Percentiles rank a stretch among this genome's conserved stretches.
These are phyloP conservation scores for Apostasia ramifera DNA, from an alignment of 106 monocot genomes.

Conservation along the genomic window DNA sequence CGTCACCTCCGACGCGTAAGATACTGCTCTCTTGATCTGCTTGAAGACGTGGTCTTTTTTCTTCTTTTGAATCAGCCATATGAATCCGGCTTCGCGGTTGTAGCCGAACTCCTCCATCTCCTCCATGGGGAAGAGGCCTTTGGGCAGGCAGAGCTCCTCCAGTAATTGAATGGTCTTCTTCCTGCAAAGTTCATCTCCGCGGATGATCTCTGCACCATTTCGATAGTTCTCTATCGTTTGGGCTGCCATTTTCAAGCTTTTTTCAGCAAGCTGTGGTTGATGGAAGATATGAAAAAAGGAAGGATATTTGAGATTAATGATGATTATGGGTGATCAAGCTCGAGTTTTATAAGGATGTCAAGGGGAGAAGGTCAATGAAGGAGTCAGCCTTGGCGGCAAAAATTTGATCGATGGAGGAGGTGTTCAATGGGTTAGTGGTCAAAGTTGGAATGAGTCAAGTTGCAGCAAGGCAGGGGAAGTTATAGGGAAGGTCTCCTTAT, in stretches of 20 bases:
- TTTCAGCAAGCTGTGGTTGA: too few species aligned
- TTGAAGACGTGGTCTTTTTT: conserved; percentile 11
- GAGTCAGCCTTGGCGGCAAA: too few species aligned
- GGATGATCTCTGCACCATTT: conserved; percentile 7
- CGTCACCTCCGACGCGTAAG: conserved; percentile 17
- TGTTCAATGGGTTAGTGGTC: too few species aligned
- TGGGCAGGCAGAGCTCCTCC: conserved; percentile 14
- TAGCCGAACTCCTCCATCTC: conserved; percentile 20
- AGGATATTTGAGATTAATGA: too few species aligned
- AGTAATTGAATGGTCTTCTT: conserved; percentile 13
- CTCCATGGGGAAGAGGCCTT: conserved; percentile 15
- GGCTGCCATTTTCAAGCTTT: conserved; percentile 7
- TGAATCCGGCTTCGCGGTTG: conserved; percentile 10
- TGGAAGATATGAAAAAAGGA: too few species aligned
- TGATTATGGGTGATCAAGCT: too few species aligned
- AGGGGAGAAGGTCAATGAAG: too few species aligned
- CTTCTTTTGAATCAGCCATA: conserved; percentile 20
- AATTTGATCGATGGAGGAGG: too few species aligned
- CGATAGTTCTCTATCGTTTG: conserved; percentile 3
- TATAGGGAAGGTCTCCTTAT: too few species aligned
- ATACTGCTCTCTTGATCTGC: conserved; percentile 18
- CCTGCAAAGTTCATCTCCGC: conserved; percentile 3
- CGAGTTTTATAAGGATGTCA: too few species aligned
- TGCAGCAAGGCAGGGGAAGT: too few species aligned
- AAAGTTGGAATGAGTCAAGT: too few species aligned